Conservation (phyloP, 1,284 basidiomycete genomes). For the Anthracocystis panici-leucophaei region DNA sequence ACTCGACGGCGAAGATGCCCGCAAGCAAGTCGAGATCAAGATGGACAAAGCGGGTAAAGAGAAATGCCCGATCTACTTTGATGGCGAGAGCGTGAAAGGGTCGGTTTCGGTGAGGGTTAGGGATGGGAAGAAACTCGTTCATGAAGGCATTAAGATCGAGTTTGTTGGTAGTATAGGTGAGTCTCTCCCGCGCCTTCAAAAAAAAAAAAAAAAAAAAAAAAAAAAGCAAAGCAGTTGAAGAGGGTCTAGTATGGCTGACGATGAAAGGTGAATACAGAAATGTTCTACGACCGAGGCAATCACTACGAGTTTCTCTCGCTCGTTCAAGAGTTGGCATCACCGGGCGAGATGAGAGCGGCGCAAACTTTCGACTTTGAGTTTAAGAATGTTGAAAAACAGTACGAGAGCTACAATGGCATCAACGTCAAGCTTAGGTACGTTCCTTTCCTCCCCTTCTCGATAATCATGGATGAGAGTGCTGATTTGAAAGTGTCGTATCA, state of each 20-base stretch:
- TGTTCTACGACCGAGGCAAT: slow-evolving; percentile 96
- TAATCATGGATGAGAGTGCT: neutral
- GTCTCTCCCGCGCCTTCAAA: slow-evolving; percentile 58
- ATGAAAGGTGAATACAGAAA: slow-evolving; percentile 73
- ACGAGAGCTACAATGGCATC: slow-evolving; percentile 96
- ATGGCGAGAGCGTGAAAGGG: slow-evolving; percentile 89
- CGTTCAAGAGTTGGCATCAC: slow-evolving; percentile 91
- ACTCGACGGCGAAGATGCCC: slow-evolving; percentile 81
- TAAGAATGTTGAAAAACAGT: slow-evolving; percentile 99
- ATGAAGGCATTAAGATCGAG: slow-evolving; percentile 98
- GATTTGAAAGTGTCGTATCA: neutral
- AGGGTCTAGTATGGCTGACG: no score
- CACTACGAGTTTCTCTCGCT: slow-evolving; percentile 97
- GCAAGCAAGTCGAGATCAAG: slow-evolving; percentile 78
- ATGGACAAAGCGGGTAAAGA: slow-evolving; percentile 82
- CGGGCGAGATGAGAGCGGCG: slow-evolving; percentile 92
- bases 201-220: no score
- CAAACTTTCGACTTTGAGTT: slow-evolving; percentile 96
- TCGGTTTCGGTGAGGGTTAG: slow-evolving; percentile 88
- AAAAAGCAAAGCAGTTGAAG: neutral
- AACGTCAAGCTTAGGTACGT: slow-evolving; percentile 85
- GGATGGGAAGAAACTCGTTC: slow-evolving; percentile 93
- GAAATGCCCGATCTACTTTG: slow-evolving; percentile 92
- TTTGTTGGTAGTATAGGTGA: slow-evolving; percentile 94
- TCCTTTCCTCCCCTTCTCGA: no score